Percentiles rank a stretch among this genome's conserved stretches.
Evolutionary conservation across 495 filamentous ascomycete genomes (phyloP).

Genomic region (Platismatia glauca): DNA sequence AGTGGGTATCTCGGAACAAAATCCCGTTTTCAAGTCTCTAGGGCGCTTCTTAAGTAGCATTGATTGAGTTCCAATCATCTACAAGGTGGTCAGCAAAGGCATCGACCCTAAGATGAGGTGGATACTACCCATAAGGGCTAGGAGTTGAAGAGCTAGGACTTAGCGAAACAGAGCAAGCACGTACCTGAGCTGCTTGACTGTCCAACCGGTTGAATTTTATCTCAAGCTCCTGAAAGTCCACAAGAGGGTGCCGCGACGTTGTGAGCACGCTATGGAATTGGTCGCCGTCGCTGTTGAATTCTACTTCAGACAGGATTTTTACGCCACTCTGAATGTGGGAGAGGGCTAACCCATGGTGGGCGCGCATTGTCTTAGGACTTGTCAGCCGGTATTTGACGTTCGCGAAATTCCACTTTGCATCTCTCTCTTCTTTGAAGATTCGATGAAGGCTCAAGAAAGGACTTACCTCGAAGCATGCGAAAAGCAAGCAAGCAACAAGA

Average conservation of each 20-base stretch:
- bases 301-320: constrained; percentile 26
- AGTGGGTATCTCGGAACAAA: constrained; percentile 14
- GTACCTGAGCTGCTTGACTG: constrained; percentile 13
- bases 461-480: constrained; percentile 44
- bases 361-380: constrained; percentile 26
- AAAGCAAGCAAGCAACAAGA: constrained; percentile 48
- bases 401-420: constrained; percentile 15
- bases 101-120: not conserved
- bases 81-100: not conserved
- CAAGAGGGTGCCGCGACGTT: constrained; percentile 5
- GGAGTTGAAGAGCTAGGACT: too few species aligned
- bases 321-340: constrained; percentile 30
- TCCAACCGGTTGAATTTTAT: constrained; percentile 22
- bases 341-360: constrained; percentile 30
- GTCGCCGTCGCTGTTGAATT: not conserved
- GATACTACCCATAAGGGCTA: not conserved
- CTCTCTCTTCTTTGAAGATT: not conserved
- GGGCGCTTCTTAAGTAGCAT: constrained; percentile 8
- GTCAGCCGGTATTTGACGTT: constrained; percentile 1
- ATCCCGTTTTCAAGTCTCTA: constrained; percentile 9
- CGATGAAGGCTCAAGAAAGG: constrained; percentile 22
- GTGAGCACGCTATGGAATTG: not conserved
- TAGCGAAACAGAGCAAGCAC: not conserved
- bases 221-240: constrained; percentile 14
- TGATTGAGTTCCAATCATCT: constrained; percentile 16